Evolutionary conservation across 768 basidiomycete genomes (phyloP), one percentile per base, ranked within the genome.

Genomic region (Boletus patriciae): DNA sequence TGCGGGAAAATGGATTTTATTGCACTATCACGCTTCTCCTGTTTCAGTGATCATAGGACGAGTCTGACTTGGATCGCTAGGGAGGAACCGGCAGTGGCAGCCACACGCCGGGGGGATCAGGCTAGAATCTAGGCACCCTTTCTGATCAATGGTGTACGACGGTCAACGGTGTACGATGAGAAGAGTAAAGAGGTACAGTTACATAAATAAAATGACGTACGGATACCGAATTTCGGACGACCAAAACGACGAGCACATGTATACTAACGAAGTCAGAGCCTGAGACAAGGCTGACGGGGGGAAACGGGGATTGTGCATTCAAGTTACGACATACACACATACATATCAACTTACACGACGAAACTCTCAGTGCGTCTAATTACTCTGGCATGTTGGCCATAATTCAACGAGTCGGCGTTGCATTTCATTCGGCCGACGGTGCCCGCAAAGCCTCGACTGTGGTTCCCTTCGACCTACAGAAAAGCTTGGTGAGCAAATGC

Each of bases 381-480:
- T 25, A 4, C 25, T 25, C 25, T 25, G 25, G 25, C 25, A 25
- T 2, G 25, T 4, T 31, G 18, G 6, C 25, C 6, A 40, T 34
- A 11, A 11, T 44, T 40, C 42, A 31, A 23, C 38, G n/a, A 19
- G 4, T 37, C 16, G 37, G 23, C 15, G 12, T 29, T 23, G 1
- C 36, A 16, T 19, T 16, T 47, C 21, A 66, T 46, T 19, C 3
- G 6, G 34, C 25, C 4, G 46, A 13, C 40, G 52, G 45, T 18
- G 36, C 56, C 18, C 50, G 55, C 47, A 59, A 50, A 9, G 25
- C 60, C 29, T 50, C 59, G 2, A 57, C 3, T 1, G 61, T 67
- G 10, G 52, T 64, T 47, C 67, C 67, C 16, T 15, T 55, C 11
- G 16, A 23, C 37, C 67, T 69, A 38, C 36, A 38, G 10, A 23